Percentiles rank a stretch among this genome's conserved stretches.
These are phyloP conservation scores for Chloris gayana DNA, from an alignment of 176 grass and related monocot species.

Conservation along the genomic window DNA sequence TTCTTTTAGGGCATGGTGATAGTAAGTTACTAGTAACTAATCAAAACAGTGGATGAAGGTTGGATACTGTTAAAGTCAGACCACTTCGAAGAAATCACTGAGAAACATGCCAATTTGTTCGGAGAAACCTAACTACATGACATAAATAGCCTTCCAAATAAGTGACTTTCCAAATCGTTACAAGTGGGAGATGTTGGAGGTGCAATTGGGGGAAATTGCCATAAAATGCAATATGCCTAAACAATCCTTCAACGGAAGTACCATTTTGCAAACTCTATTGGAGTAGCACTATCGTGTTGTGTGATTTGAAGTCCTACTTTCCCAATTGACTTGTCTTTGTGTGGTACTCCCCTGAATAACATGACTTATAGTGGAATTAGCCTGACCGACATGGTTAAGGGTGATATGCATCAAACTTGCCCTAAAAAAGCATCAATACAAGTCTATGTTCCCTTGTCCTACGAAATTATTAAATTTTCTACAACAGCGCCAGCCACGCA, in stretches of 20 bases:
- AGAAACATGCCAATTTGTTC: background rate
- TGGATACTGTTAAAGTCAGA: background rate
- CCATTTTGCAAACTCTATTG: background rate
- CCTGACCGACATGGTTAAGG: background rate
- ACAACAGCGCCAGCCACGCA: background rate
- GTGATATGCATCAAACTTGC: background rate
- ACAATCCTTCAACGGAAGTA: background rate
- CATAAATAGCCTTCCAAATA: background rate
- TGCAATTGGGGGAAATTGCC: background rate
- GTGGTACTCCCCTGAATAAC: background rate
- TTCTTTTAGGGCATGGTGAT: too few species aligned
- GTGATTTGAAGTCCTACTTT: background rate
- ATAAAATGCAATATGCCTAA: background rate
- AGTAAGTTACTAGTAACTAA: background rate
- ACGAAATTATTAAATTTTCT: background rate
- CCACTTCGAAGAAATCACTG: background rate
- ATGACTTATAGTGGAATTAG: background rate
- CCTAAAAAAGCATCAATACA: background rate
- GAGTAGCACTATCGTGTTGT: background rate
- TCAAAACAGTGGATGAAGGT: background rate
- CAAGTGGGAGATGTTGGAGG: background rate
- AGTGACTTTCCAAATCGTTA: background rate
- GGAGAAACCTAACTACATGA: background rate
- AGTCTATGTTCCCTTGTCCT: background rate
- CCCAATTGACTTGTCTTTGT: background rate